Evolutionary conservation across 306 rosid species (phyloP).

Genomic region (Cucumis melo): DNA sequence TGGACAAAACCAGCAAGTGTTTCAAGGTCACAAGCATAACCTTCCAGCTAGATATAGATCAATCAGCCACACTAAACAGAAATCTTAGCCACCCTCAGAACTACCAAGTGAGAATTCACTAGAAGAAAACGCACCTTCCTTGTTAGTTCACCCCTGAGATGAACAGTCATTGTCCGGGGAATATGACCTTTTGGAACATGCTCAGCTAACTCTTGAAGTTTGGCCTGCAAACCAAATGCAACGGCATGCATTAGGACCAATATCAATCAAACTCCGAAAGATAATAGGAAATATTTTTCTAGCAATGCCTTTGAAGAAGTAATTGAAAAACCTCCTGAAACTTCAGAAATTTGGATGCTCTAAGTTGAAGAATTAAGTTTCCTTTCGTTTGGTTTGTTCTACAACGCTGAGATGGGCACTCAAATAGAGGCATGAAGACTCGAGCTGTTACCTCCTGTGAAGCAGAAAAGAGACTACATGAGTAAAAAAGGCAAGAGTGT

Average conservation of each 20-base stretch:
- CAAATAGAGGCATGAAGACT: constrained; percentile 81
- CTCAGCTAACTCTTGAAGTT: constrained; percentile 92
- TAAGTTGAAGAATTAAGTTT: constrained; percentile 75
- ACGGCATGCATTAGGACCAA: background rate
- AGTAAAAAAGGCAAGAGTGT: constrained; percentile 6
- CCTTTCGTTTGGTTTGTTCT: constrained; percentile 49
- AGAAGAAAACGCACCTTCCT: constrained; percentile 57
- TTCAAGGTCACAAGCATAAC: background rate
- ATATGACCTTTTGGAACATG: constrained; percentile 98
- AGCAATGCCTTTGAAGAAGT: background rate
- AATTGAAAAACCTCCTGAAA: constrained; percentile 72
- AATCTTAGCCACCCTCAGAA: background rate
- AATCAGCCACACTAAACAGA: background rate
- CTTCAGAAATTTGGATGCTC: constrained; percentile 95
- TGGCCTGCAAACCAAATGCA: constrained; percentile 53
- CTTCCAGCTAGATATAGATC: background rate
- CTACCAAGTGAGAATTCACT: constrained; percentile 9
- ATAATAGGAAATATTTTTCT: background rate
- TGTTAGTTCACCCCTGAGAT: constrained; percentile 94
- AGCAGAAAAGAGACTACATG: constrained; percentile 6
- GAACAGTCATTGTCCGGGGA: constrained; percentile 91
- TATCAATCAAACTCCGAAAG: constrained; percentile 1
- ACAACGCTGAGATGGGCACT: constrained; percentile 89
- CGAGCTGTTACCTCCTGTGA: constrained; percentile 95
- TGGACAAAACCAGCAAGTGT: background rate